A percentile compares a stretch with the other conserved stretches of the same genome.
phyloP scores from a whole-genome alignment of 805 yeast genomes.

The Tetrapisispora nanseiensis region DNA sequence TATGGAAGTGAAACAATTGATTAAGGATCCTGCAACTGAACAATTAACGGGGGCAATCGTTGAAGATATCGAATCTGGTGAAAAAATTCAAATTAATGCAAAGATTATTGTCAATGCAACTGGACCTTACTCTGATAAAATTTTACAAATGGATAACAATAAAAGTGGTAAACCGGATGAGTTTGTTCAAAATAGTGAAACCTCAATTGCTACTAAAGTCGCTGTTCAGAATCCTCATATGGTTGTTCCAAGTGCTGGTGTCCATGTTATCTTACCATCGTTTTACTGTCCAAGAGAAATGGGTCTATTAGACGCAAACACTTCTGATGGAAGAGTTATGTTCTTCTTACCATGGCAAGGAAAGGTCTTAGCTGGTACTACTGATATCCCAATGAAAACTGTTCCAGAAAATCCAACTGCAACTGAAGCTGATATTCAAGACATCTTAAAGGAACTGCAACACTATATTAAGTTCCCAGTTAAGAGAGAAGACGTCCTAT shows the following conservation, averaged over 20 bases:
- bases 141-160: slow-evolving; percentile 78
- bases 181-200: slow-evolving; percentile 9
- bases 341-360: slow-evolving; percentile 98
- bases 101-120: slow-evolving; percentile 83
- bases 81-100: slow-evolving; percentile 51
- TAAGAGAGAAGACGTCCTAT: slow-evolving; percentile 77
- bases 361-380: slow-evolving; percentile 90
- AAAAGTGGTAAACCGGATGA: slow-evolving; percentile 55
- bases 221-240: slow-evolving; percentile 46
- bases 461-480: slow-evolving; percentile 85
- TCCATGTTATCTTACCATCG: slow-evolving; percentile 85
- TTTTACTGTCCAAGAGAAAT: slow-evolving; percentile 79
- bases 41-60: slow-evolving; percentile 71
- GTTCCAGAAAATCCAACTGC: slow-evolving; percentile 75
- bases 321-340: slow-evolving; percentile 93
- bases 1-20: slow-evolving; percentile 65
- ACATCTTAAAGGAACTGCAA: slow-evolving; percentile 77
- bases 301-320: slow-evolving; percentile 86
- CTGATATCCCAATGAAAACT: slow-evolving; percentile 73
- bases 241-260: slow-evolving; percentile 94
- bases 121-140: slow-evolving; percentile 81
- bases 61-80: slow-evolving; percentile 58
- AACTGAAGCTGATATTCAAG: slow-evolving; percentile 78
- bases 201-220: slow-evolving; percentile 24
- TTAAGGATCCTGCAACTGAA: slow-evolving; percentile 50